These are phyloP conservation scores for Cladosporium sphaerospermum DNA, from an alignment of 2,329 filamentous ascomycete genomes.

Conservation along the genomic window DNA sequence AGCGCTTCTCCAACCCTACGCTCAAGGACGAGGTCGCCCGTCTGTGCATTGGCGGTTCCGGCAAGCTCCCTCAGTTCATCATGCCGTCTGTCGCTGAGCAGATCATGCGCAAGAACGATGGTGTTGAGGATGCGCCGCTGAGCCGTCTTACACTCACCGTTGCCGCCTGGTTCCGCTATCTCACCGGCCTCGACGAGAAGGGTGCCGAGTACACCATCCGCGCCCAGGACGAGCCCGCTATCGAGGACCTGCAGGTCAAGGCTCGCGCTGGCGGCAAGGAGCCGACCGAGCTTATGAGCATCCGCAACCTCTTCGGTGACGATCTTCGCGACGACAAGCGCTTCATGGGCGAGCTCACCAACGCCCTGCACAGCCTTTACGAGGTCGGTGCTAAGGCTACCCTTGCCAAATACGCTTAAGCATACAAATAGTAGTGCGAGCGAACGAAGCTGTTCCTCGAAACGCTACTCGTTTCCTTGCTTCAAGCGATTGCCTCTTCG, in stretches of 20 bases:
- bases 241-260: slow-evolving; percentile 42
- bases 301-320: slow-evolving; percentile 47
- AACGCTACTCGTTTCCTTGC: too few species aligned
- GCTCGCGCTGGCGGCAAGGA: slow-evolving; percentile 40
- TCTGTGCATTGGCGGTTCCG: slow-evolving; percentile 46
- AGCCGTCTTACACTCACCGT: slow-evolving; percentile 44
- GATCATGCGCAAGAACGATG: slow-evolving; percentile 36
- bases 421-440: too few species aligned
- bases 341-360: slow-evolving; percentile 43
- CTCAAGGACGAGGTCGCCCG: slow-evolving; percentile 52
- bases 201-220: slow-evolving; percentile 36
- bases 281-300: slow-evolving; percentile 40
- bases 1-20: slow-evolving; percentile 52
- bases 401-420: slow-evolving; percentile 34
- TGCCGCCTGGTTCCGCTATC: slow-evolving; percentile 47
- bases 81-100: slow-evolving; percentile 43
- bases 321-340: slow-evolving; percentile 44
- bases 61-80: slow-evolving; percentile 50
- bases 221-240: slow-evolving; percentile 42
- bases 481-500: too few species aligned
- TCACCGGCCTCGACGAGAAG: slow-evolving; percentile 46
- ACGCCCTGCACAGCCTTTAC: slow-evolving; percentile 43
- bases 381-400: slow-evolving; percentile 46
- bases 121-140: slow-evolving; percentile 30
- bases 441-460: too few species aligned